Evolutionary conservation across 768 basidiomycete genomes (phyloP).

Genomic region (Gloeopeniophorella convolvens): DNA sequence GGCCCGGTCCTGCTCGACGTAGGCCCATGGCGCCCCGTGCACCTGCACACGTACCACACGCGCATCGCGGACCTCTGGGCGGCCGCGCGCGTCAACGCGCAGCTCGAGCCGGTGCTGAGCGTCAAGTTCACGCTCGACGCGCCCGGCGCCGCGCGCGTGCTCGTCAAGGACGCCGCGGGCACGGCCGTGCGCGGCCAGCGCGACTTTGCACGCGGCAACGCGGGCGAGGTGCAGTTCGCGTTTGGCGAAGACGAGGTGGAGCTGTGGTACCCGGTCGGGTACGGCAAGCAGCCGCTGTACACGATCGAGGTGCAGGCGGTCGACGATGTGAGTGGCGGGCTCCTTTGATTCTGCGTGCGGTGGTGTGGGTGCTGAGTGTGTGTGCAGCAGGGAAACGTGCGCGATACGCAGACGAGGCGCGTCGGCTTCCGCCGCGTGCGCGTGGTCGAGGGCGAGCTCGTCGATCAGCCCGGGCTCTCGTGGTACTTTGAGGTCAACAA

Average conservation of each 20-base stretch:
- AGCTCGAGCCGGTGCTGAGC: slow-evolving; percentile 45
- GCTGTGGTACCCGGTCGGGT: slow-evolving; percentile 83
- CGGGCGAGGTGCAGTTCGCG: slow-evolving; percentile 33
- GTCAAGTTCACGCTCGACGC: slow-evolving; percentile 37
- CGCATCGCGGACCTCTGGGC: slow-evolving; percentile 64
- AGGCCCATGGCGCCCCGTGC: slow-evolving; percentile 84
- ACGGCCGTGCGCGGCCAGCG: slow-evolving; percentile 34
- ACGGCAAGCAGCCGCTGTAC: slow-evolving; percentile 80
- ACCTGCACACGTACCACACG: slow-evolving; percentile 58
- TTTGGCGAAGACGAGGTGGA: slow-evolving; percentile 52
- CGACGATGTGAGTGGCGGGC: slow-evolving; percentile 50
- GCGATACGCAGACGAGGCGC: slow-evolving; percentile 49
- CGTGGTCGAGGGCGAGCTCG: slow-evolving; percentile 73
- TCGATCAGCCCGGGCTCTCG: slow-evolving; percentile 68
- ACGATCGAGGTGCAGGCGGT: slow-evolving; percentile 47
- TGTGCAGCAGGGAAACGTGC: slow-evolving; percentile 40
- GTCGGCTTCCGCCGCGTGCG: slow-evolving; percentile 76
- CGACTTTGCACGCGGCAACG: slow-evolving; percentile 32
- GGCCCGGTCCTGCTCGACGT: slow-evolving; percentile 81
- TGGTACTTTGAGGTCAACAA: slow-evolving; percentile 94
- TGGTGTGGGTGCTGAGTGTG: neutral
- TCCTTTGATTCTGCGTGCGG: neutral
- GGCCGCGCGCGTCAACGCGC: slow-evolving; percentile 49
- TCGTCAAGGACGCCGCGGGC: slow-evolving; percentile 46
- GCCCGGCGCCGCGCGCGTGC: slow-evolving; percentile 38